These are phyloP conservation scores for Arbutus unedo DNA, from an alignment of 148 eudicot species.

Conservation along the genomic window DNA sequence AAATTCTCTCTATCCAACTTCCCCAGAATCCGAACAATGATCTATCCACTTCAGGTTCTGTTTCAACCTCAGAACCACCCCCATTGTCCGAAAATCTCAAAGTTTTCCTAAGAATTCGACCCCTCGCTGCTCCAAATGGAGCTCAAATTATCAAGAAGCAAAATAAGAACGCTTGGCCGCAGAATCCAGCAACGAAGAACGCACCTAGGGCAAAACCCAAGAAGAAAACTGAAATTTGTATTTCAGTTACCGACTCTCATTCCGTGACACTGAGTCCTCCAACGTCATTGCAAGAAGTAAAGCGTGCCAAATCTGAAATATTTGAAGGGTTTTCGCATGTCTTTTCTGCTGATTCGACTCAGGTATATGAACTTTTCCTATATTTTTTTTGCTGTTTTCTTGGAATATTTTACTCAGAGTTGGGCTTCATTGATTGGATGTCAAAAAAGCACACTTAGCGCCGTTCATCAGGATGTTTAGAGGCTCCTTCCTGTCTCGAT, in stretches of 20 bases:
- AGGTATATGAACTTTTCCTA: slow-evolving; percentile 33
- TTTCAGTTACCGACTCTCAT: slow-evolving; percentile 38
- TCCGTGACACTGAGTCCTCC: slow-evolving; percentile 65
- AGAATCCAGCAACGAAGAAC: slow-evolving; percentile 19
- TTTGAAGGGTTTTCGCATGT: slow-evolving; percentile 70
- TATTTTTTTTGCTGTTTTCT: background rate
- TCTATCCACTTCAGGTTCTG: background rate
- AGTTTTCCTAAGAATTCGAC: slow-evolving; percentile 63
- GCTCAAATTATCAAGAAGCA: background rate
- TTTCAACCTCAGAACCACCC: background rate
- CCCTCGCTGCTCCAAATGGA: slow-evolving; percentile 18
- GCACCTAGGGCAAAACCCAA: slow-evolving; percentile 17
- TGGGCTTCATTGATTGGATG: background rate
- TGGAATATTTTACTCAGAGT: background rate
- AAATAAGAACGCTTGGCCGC: slow-evolving; percentile 50
- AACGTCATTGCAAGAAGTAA: slow-evolving; percentile 25
- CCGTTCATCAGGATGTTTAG: too few relatives aligned
- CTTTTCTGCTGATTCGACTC: slow-evolving; percentile 52
- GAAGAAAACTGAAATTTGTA: slow-evolving; percentile 32
- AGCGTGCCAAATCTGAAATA: slow-evolving; percentile 53
- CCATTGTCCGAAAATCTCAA: slow-evolving; percentile 40
- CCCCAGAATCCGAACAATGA: slow-evolving; percentile 16
- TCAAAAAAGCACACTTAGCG: too few relatives aligned
- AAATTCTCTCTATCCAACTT: slow-evolving; percentile 35
- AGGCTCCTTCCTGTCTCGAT: too few relatives aligned